Conservation (phyloP, 805 yeast species). For the Ogataea pignaliae region DNA sequence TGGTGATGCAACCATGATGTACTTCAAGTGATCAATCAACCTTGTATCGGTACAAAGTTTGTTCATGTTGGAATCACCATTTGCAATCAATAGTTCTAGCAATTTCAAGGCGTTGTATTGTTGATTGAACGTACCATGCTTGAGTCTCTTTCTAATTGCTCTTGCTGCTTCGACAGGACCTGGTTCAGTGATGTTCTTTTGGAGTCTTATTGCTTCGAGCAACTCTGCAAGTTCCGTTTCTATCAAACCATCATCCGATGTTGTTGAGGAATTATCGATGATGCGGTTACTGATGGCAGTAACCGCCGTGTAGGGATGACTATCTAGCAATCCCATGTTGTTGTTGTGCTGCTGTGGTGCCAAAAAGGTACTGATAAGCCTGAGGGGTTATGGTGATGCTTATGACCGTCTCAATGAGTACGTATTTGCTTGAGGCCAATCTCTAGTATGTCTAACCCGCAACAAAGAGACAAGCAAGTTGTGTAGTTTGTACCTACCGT, state of each 20-base stretch:
- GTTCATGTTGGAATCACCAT: slow-evolving; percentile 41
- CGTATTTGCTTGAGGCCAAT: too few species aligned
- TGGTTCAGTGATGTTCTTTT: slow-evolving; percentile 22
- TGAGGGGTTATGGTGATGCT: too few species aligned
- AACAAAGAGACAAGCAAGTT: too few species aligned
- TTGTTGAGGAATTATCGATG: slow-evolving; percentile 37
- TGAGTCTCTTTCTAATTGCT: slow-evolving; percentile 81
- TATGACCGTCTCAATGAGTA: too few species aligned
- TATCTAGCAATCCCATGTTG: slow-evolving; percentile 50
- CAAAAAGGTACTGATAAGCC: too few species aligned
- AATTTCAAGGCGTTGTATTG: slow-evolving; percentile 62
- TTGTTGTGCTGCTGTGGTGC: too few species aligned
- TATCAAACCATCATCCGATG: slow-evolving; percentile 36
- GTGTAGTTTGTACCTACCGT: too few species aligned
- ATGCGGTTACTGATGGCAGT: slow-evolving; percentile 59
- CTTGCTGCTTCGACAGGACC: slow-evolving; percentile 81
- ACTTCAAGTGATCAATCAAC: slow-evolving; percentile 57
- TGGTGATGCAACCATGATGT: slow-evolving; percentile 36
- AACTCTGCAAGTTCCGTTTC: slow-evolving; percentile 51
- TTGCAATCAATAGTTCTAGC: slow-evolving; percentile 56
- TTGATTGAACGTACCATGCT: slow-evolving; percentile 68
- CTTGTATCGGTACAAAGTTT: slow-evolving; percentile 63
- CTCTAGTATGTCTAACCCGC: too few species aligned
- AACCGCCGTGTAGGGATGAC: slow-evolving; percentile 65
- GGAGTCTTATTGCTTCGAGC: slow-evolving; percentile 45